A percentile compares a stretch with the other conserved stretches of the same genome.
Evolutionary conservation across 2,329 filamentous ascomycete genomes (phyloP).

Genomic region (Claviceps digitariae): DNA sequence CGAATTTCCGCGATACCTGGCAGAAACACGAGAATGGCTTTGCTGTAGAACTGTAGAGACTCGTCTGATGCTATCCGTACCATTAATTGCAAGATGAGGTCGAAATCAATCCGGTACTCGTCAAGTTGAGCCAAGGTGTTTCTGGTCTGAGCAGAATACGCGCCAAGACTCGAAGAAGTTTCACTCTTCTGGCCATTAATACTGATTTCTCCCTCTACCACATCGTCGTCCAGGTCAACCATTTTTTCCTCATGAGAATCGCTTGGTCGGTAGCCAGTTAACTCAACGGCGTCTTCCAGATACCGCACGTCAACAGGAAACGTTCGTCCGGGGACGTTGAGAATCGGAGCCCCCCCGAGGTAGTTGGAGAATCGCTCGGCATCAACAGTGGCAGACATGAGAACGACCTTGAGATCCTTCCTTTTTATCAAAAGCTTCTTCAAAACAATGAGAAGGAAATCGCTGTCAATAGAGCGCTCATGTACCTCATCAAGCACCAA

Average conservation of each 20-base stretch:
- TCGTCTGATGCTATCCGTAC: constrained; percentile 58
- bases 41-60: constrained; percentile 59
- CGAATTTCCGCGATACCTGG: constrained; percentile 91
- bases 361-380: constrained; percentile 85
- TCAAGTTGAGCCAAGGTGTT: constrained; percentile 66
- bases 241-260: constrained; percentile 34
- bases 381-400: constrained; percentile 97
- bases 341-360: constrained; percentile 68
- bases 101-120: constrained; percentile 84
- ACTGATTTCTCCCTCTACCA: constrained; percentile 31
- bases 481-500: constrained; percentile 96
- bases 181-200: constrained; percentile 37
- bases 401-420: constrained; percentile 75
- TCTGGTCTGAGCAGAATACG: constrained; percentile 65
- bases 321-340: constrained; percentile 84
- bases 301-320: constrained; percentile 84
- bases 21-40: constrained; percentile 85
- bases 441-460: constrained; percentile 86
- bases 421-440: constrained; percentile 65
- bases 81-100: constrained; percentile 70
- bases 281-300: constrained; percentile 82
- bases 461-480: constrained; percentile 89
- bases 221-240: constrained; percentile 51
- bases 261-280: constrained; percentile 57
- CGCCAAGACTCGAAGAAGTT: constrained; percentile 49